Base-by-base conservation (phyloP, 2,329 filamentous ascomycete species). In the Epichloe hybrida region DNA sequence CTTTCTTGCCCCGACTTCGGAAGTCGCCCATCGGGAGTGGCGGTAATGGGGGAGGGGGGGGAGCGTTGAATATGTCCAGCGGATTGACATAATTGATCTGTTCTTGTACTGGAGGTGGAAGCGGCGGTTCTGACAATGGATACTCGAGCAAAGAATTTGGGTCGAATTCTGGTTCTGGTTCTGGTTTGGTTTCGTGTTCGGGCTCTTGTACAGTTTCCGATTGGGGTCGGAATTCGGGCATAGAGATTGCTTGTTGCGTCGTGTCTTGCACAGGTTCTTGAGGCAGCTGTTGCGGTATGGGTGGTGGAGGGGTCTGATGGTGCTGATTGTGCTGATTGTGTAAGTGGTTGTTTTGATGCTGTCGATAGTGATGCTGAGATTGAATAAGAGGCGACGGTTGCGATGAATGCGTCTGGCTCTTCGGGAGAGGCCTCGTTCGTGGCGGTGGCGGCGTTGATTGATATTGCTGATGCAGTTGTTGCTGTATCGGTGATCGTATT, bases 41-140 rank as follows among this genome's bases (percentile, higher is more conserved):
- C 8, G 58, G 59, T 20, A 59, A 55, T 2, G 61, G 57, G 57
- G 57, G 23, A 23, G 2, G 61, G 57, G 58, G 57, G 5, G 64
- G 65, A 11, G 62, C 55, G 40, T 61, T 61, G 44, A 69, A 65
- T 17, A 69, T 67, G 44, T 69, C 65, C 50, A 67, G 64, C 40
- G 67, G 56, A 41, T 68, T 70, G 37, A 69, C 67, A 56, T 65
- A 69, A 43, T 66, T 60, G 48, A 63, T 46, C 15, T 54, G 51
- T 36, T 59, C 52, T 17, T 48, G 51, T 34, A 49, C 36, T 9
- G 52, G 46, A 46, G 50, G 46, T 13, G 43, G 45, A 7, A 50
- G 48, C 8, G 50, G 49, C 12, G 39, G 43, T 37, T 50, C 46
- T 11, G 40, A 4, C 21, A 41, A 13, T 23, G 48, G 44, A 23